Conservation (phyloP, 108 stramenopile species). For the Discostella stelligeroides region DNA sequence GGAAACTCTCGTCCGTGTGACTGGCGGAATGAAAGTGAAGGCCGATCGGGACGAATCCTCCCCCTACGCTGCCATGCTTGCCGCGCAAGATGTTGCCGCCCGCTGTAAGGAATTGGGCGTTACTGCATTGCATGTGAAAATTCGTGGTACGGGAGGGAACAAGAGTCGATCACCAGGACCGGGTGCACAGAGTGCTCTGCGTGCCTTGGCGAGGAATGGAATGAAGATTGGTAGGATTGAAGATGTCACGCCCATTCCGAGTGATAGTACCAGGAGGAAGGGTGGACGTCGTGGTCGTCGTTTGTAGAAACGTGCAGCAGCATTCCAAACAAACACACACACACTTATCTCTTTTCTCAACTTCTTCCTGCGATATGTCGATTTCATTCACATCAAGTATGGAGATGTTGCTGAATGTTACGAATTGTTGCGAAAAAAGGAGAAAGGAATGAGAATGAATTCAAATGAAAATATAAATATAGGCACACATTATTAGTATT, state of each 20-base stretch:
- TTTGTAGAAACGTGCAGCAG: conserved; percentile 68
- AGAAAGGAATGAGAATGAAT: no score
- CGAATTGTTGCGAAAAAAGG: no score
- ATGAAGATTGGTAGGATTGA: conserved; percentile 99
- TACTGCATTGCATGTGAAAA: conserved; percentile 99
- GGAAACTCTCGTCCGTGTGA: conserved; percentile 99
- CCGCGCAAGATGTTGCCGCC: conserved; percentile 98
- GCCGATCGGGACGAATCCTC: conserved; percentile 99
- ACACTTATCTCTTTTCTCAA: no score
- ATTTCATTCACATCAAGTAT: no score
- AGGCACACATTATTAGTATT: no score
- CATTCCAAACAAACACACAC: no score
- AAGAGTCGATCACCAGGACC: conserved; percentile 97
- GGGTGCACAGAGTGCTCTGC: conserved; percentile 97
- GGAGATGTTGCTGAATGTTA: no score
- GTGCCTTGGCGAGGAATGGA: conserved; percentile 98
- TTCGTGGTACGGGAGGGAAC: conserved; percentile 99
- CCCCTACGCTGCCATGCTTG: conserved; percentile 99
- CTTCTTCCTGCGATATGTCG: no score
- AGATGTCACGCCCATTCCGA: conserved; percentile 99
- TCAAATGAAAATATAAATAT: no score
- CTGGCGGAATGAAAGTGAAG: conserved; percentile 99
- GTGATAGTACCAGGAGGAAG: conserved; percentile 98
- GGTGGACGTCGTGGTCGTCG: conserved; percentile 99
- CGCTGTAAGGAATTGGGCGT: conserved; percentile 97